Percentiles rank a stretch among this genome's conserved stretches.
Evolutionary conservation across 495 filamentous ascomycete genomes (phyloP).

Genomic region (Glonium stellatum): DNA sequence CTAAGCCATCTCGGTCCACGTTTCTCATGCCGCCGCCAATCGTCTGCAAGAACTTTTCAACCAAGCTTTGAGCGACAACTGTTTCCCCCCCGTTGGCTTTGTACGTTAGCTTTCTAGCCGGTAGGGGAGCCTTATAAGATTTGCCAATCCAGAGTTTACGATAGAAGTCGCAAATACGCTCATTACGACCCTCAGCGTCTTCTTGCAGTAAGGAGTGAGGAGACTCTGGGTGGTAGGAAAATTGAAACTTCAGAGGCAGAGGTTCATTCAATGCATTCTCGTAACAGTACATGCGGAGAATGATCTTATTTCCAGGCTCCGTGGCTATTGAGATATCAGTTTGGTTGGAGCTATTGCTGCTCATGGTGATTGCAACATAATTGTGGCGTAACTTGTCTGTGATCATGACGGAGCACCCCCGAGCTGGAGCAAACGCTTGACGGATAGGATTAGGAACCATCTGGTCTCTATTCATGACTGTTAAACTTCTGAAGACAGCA

Average conservation of each 20-base stretch:
- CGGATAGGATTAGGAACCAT: slow-evolving; percentile 95
- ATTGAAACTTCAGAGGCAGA: slow-evolving; percentile 59
- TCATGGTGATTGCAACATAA: slow-evolving; percentile 68
- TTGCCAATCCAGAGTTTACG: slow-evolving; percentile 96
- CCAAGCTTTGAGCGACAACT: slow-evolving; percentile 78
- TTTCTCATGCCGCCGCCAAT: slow-evolving; percentile 93
- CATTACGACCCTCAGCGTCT: slow-evolving; percentile 88
- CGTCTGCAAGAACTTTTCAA: slow-evolving; percentile 96
- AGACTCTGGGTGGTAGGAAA: slow-evolving; percentile 86
- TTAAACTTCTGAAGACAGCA: slow-evolving; percentile 87
- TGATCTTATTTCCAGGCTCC: slow-evolving; percentile 67
- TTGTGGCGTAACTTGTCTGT: slow-evolving; percentile 68
- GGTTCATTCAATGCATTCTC: slow-evolving; percentile 73
- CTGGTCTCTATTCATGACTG: slow-evolving; percentile 89
- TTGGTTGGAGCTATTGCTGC: slow-evolving; percentile 55
- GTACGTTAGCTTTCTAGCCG: slow-evolving; percentile 43
- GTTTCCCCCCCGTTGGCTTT: slow-evolving; percentile 82
- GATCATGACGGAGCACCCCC: slow-evolving; percentile 84
- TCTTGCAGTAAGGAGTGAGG: slow-evolving; percentile 94
- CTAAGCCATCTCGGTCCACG: slow-evolving; percentile 90
- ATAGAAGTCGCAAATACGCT: slow-evolving; percentile 97
- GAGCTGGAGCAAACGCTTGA: slow-evolving; percentile 75
- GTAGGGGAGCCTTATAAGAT: slow-evolving; percentile 71
- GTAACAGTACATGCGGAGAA: slow-evolving; percentile 80
- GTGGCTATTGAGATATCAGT: slow-evolving; percentile 79